Conservation (phyloP, 148 eudicot species). For the Vaccinium myrtillus region DNA sequence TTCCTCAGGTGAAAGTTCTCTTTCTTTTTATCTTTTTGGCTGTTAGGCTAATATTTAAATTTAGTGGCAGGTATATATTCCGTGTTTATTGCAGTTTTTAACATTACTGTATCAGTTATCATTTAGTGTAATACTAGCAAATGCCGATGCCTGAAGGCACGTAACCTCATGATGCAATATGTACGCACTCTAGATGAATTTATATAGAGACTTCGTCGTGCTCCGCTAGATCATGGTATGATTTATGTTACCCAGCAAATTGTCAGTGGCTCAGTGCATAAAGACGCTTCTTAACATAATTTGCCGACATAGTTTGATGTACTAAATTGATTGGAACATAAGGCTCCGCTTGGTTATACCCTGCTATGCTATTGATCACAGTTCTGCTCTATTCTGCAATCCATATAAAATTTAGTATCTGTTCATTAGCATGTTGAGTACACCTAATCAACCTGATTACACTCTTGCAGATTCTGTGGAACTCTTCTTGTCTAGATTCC, state of each 20-base stretch:
- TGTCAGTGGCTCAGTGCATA: background rate
- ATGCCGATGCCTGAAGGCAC: background rate
- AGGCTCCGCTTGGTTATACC: background rate
- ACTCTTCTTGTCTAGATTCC: constrained; percentile 77
- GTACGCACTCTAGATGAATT: background rate
- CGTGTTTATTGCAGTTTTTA: background rate
- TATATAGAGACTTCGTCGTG: background rate
- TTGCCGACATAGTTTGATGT: background rate
- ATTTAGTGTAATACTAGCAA: background rate
- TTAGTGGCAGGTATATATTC: background rate
- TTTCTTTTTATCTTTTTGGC: background rate
- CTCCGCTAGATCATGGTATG: background rate
- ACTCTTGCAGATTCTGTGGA: constrained; percentile 85
- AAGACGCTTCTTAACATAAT: background rate
- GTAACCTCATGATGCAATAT: background rate
- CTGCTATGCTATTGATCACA: background rate
- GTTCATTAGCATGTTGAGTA: background rate
- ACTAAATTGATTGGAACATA: too few relatives aligned
- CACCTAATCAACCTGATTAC: background rate
- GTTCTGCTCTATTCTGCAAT: background rate
- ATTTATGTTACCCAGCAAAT: background rate
- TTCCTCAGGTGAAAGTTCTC: constrained; percentile 71
- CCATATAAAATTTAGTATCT: background rate
- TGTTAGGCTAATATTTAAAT: background rate
- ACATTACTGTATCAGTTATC: background rate